Percentiles rank a stretch among this genome's conserved stretches.
Conservation (phyloP, 2,329 filamentous ascomycete genomes). For the Harringtonia lauricola region DNA sequence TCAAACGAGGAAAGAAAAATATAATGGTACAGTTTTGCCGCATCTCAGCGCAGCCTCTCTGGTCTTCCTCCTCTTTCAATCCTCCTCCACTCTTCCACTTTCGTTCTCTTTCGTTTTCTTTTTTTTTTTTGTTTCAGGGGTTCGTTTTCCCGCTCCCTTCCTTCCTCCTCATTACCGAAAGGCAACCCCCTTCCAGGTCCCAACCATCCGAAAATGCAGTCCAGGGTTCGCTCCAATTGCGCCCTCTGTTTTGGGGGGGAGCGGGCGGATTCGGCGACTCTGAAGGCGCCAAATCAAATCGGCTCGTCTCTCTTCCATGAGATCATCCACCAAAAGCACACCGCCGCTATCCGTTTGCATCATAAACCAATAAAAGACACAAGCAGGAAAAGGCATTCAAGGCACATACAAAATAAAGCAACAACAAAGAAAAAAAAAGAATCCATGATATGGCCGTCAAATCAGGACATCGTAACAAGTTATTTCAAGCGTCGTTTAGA, state of each 20-base stretch:
- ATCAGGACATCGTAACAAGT: constrained; percentile 10
- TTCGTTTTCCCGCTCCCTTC: no score
- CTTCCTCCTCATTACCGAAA: constrained; percentile 4
- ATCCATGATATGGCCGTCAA: constrained; percentile 6
- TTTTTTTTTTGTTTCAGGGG: background rate
- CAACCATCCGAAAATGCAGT: background rate
- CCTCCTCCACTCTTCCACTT: background rate
- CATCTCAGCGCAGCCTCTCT: background rate
- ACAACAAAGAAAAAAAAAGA: background rate
- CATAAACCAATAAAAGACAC: background rate
- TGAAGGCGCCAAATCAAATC: no score
- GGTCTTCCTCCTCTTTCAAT: background rate
- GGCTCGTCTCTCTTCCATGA: no score
- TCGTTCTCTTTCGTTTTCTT: background rate
- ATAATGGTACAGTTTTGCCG: no score
- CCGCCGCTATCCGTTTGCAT: background rate
- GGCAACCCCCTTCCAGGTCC: background rate
- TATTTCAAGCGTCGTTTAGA: constrained; percentile 4
- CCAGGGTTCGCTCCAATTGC: background rate
- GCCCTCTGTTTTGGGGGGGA: background rate
- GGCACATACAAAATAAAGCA: background rate
- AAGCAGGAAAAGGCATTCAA: background rate
- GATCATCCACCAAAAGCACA: background rate
- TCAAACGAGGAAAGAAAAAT: no score
- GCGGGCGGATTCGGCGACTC: no score